Base-by-base conservation (phyloP, 495 filamentous ascomycete species). In the Neurospora cerealis region DNA sequence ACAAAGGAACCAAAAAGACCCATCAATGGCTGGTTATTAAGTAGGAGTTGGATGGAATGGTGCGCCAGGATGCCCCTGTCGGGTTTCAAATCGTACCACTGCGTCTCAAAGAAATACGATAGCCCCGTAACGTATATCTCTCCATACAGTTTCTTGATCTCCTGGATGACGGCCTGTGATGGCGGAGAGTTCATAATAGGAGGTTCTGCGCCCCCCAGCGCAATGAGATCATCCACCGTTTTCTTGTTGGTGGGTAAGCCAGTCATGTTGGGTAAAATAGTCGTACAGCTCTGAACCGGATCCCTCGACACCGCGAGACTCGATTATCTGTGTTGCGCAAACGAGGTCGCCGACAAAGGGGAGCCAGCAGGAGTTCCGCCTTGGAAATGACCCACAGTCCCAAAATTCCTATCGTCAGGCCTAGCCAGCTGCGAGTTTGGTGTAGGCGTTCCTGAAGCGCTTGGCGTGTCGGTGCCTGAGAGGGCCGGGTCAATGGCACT, bases 81-180 rank as follows among this genome's bases (percentile, higher is more conserved):
- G 82, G 89, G 78, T 82, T 87, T 78, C 82, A 86, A 71, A 70
- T 86, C 82, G 79, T 91, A 97, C 93, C 93, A 97, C 39, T 86
- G 86, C n/a, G 93, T 91, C 76, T 97, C 94, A 72, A 97, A 88
- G 74, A 97, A 91, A 72, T 88, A 88, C 77, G 93, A 89, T 42
- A 97, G 89, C 34, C 92, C 93, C 2, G 88, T 88, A 21, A 89
- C 89, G 79, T 96, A 97, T 70, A 93, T 89, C 66, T 90, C 90
- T 73, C 88, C 84, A 81, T 93, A 97, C 13, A 96, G 85, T 73
- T 88, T 88, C 73, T 89, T 88, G 72, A 94, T 89, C 80, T 97
- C 91, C 74, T 92, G 89, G 40, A 91, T 78, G 36, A 84, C 83
- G 1, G 85, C 84, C 37, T 86, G 80, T 42, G 90, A 75, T 44